Evolutionary conservation across 2,329 filamentous ascomycete species (phyloP).

Genomic region (Penicillium corylophilum): DNA sequence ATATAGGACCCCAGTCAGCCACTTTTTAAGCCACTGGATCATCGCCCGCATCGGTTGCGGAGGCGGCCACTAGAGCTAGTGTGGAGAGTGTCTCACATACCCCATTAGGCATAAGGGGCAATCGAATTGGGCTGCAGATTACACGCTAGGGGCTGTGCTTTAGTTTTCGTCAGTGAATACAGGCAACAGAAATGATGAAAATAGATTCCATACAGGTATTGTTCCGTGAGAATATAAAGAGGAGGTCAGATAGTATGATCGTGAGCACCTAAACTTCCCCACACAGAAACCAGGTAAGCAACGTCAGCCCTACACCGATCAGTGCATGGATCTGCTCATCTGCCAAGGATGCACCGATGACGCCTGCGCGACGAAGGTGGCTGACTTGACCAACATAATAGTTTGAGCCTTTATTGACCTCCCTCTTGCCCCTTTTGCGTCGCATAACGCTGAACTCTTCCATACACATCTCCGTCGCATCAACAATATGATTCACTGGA

Average conservation of each 20-base stretch:
- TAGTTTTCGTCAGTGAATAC: neutral
- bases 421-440: neutral
- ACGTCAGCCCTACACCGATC: neutral
- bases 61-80: neutral
- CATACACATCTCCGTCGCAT: neutral
- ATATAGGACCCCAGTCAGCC: neutral
- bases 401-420: neutral
- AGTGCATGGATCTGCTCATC: neutral
- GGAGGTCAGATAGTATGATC: neutral
- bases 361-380: constrained; percentile 22
- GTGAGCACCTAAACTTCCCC: neutral
- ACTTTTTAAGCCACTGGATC: neutral
- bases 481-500: constrained; percentile 26
- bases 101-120: neutral
- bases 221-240: neutral
- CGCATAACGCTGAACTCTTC: neutral
- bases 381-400: constrained; percentile 8
- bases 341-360: constrained; percentile 20
- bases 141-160: neutral
- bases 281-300: neutral
- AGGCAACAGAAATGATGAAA: neutral
- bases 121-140: neutral
- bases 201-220: neutral
- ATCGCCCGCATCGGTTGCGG: neutral
- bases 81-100: neutral